Percentiles rank a stretch among this genome's conserved stretches.
Conservation (phyloP, 768 basidiomycete species). For the Omphalotus guepiniiformis region DNA sequence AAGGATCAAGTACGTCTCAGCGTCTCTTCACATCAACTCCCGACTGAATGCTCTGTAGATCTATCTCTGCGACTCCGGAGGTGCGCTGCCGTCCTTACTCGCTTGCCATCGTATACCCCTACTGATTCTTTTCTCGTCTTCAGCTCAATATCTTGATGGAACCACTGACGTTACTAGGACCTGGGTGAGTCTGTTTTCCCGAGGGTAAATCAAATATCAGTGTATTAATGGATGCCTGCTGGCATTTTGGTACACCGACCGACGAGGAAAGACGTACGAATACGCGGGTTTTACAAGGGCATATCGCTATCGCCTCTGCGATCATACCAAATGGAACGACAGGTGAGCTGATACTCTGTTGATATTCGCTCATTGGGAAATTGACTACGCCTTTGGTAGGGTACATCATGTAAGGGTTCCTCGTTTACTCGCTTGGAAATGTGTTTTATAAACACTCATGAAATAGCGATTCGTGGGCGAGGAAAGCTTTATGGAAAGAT, state of each 20-base stretch:
- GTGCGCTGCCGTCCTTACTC: conserved; percentile 25
- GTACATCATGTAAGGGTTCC: conserved; percentile 45
- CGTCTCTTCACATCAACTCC: background rate
- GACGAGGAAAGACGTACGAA: conserved; percentile 82
- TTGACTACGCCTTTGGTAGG: conserved; percentile 29
- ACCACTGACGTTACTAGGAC: conserved; percentile 95
- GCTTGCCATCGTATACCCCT: background rate
- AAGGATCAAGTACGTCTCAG: conserved; percentile 55
- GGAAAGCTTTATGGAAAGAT: conserved; percentile 79
- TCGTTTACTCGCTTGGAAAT: background rate
- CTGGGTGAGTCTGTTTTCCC: conserved; percentile 45
- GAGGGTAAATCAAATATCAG: background rate
- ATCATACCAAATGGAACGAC: conserved; percentile 81
- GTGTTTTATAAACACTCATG: background rate
- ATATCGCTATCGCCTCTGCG: conserved; percentile 83
- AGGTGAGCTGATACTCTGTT: conserved; percentile 40
- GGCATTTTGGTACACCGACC: conserved; percentile 89
- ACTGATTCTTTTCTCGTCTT: background rate
- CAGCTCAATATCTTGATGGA: conserved; percentile 85
- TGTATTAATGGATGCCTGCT: background rate
- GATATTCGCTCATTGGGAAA: conserved; percentile 4
- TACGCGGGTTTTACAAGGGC: conserved; percentile 88
- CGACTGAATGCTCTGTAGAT: conserved; percentile 25
- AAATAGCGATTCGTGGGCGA: conserved; percentile 73
- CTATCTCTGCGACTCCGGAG: conserved; percentile 76